Evolutionary conservation across 2,329 filamentous ascomycete species (phyloP), one percentile per base, ranked within the genome.

Genomic region (Ophiocordyceps camponoti-saundersi): DNA sequence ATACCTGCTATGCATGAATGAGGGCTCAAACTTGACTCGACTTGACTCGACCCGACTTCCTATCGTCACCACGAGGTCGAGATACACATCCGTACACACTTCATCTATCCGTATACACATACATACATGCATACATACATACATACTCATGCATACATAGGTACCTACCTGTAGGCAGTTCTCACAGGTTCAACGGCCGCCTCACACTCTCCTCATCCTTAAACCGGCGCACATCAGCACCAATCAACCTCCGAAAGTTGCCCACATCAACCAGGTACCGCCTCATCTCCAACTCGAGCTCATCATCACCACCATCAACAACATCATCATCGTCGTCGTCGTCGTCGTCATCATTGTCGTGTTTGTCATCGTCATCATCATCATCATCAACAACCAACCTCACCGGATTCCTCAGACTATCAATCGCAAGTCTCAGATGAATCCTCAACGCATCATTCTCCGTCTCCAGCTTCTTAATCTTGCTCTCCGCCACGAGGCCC

Each of bases 361-460:
- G 18, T 3, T 10, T 5, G 3, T 3, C 32, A 16, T 18, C 51
- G 34, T 59, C 57, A 49, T 64, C 61, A 42, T 61, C 64, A 44
- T 63, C 61, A 39, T 59, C 59, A 26, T 59, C 56, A n/a, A 55
- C 55, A 46, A 18, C 2, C 36, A 8, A 51, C 50, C 18, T 18
- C 18, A 98, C 95, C 0, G 92, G 92, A 59, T 96, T 95, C 69
- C 86, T 90, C 55, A 95, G 65, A 58, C 86, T 89, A 46, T 81
- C 79, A 21, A 96, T 72, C 1, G 88, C 90, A 46, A 98, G 76
- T 56, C 85, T 87, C 45, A 98, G 70, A 64, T 98, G 92, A 49
- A 92, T 72, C 51, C 88, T 75, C 56, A 96, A 66, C 0, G 89
- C 85, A 58, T 95, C 90, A 52, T 95, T 95, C 68, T 98, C 79